Evolutionary conservation across 2,329 filamentous ascomycete species (phyloP).

Genomic region (Xylariaceae sp.): DNA sequence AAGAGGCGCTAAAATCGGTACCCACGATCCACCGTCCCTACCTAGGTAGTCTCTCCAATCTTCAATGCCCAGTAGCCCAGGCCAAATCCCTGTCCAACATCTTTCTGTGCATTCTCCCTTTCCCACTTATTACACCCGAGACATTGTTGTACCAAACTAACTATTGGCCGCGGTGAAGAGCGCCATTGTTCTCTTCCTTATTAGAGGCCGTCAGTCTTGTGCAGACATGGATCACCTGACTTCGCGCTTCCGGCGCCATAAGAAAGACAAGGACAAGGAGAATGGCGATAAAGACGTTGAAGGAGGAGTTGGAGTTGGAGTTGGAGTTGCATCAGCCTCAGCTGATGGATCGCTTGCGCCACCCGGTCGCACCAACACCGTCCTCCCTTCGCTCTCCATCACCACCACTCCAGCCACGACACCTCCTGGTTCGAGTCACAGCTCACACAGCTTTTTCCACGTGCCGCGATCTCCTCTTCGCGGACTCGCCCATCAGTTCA

Average conservation of each 20-base stretch:
- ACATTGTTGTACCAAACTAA: too few species aligned
- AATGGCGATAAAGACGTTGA: neutral
- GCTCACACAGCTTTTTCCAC: slow-evolving; percentile 13
- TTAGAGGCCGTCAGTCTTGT: too few species aligned
- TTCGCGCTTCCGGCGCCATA: neutral
- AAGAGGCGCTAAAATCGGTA: too few species aligned
- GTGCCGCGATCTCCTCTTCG: slow-evolving; percentile 39
- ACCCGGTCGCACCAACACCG: neutral
- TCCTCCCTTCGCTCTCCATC: slow-evolving; percentile 26
- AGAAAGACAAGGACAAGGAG: neutral
- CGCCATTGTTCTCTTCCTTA: too few species aligned
- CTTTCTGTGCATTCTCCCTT: too few species aligned
- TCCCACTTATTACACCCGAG: too few species aligned
- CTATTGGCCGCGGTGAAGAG: too few species aligned
- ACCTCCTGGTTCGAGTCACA: slow-evolving; percentile 23
- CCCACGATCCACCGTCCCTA: too few species aligned
- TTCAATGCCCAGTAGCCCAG: too few species aligned
- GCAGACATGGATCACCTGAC: neutral
- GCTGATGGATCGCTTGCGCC: neutral
- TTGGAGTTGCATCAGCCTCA: neutral
- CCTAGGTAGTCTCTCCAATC: too few species aligned
- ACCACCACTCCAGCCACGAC: slow-evolving; percentile 18
- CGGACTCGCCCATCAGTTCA: slow-evolving; percentile 40
- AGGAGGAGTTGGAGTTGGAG: neutral
- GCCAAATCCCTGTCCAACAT: too few species aligned